These are phyloP conservation scores for Ogataea pilisensis DNA, from an alignment of 805 yeast genomes.

Conservation along the genomic window DNA sequence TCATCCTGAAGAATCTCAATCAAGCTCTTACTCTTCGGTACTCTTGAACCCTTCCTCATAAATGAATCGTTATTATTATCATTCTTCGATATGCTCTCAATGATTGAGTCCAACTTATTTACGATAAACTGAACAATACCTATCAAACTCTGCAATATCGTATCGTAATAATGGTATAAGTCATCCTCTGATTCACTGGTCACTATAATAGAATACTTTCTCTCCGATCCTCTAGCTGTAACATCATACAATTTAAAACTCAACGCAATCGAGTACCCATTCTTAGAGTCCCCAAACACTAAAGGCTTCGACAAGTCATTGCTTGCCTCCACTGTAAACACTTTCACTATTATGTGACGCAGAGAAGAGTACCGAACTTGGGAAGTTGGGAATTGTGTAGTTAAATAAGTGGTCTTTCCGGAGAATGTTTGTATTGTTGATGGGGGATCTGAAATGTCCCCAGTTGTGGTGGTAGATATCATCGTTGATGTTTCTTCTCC, in stretches of 20 bases:
- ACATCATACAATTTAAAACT: conserved; percentile 60
- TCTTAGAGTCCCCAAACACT: conserved; percentile 56
- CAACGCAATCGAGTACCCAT: conserved; percentile 57
- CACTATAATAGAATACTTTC: conserved; percentile 60
- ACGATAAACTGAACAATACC: conserved; percentile 39
- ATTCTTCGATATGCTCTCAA: conserved; percentile 16
- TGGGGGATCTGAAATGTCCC: conserved; percentile 20
- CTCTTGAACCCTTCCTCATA: conserved; percentile 47
- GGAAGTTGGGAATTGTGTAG: conserved; percentile 59
- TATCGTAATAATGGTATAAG: conserved; percentile 52
- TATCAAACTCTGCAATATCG: conserved; percentile 38
- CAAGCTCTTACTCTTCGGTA: conserved; percentile 52
- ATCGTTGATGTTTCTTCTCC: conserved; percentile 2
- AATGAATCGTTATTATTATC: conserved; percentile 46
- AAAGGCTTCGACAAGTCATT: conserved; percentile 56
- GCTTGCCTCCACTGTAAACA: conserved; percentile 64
- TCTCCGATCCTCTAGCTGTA: conserved; percentile 70
- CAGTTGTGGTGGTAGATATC: conserved; percentile 30
- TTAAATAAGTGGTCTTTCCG: conserved; percentile 33
- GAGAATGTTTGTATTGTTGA: conserved; percentile 30
- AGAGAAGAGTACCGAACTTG: conserved; percentile 49
- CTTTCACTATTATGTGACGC: conserved; percentile 57
- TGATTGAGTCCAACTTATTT: conserved; percentile 16
- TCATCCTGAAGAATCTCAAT: conserved; percentile 52
- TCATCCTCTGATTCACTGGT: conserved; percentile 51